A percentile compares a stretch with the other conserved stretches of the same genome.
These are phyloP conservation scores for Penicillium flavigenum DNA, from an alignment of 495 filamentous ascomycete species.

Conservation along the genomic window DNA sequence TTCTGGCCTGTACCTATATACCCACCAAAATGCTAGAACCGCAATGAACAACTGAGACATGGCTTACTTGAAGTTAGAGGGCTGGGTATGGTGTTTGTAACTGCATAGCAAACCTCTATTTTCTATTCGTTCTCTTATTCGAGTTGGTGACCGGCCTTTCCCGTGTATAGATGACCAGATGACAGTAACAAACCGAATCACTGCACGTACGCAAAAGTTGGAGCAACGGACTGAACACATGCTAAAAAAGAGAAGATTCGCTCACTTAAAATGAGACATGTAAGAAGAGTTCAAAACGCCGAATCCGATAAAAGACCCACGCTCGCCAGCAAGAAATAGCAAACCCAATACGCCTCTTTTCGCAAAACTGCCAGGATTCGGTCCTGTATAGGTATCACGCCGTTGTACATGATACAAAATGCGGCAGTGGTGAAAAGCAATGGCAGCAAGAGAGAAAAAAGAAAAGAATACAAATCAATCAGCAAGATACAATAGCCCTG, in stretches of 20 bases:
- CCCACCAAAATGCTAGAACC: background rate
- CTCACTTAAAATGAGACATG: constrained; percentile 7
- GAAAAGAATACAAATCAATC: background rate
- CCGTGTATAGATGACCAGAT: background rate
- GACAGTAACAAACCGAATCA: background rate
- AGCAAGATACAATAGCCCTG: background rate
- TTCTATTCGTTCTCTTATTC: background rate
- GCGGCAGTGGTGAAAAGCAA: constrained; percentile 14
- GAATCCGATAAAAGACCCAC: constrained; percentile 12
- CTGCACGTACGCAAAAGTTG: background rate
- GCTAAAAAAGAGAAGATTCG: constrained; percentile 3
- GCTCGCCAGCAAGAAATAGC: constrained; percentile 18
- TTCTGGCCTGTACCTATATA: background rate
- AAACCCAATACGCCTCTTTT: constrained; percentile 32
- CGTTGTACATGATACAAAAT: constrained; percentile 24
- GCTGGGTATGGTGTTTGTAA: background rate
- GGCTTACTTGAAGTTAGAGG: background rate
- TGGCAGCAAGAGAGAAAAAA: constrained; percentile 18
- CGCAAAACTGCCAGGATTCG: constrained; percentile 21
- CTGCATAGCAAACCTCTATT: background rate
- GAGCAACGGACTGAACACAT: background rate
- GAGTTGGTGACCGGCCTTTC: background rate
- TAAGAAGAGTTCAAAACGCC: constrained; percentile 16
- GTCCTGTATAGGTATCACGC: constrained; percentile 31
- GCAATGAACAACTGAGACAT: background rate